Percentiles rank a stretch among this genome's conserved stretches.
These are phyloP conservation scores for Fraxinus sp. DNA, from an alignment of 305 asterid genomes.

Conservation along the genomic window DNA sequence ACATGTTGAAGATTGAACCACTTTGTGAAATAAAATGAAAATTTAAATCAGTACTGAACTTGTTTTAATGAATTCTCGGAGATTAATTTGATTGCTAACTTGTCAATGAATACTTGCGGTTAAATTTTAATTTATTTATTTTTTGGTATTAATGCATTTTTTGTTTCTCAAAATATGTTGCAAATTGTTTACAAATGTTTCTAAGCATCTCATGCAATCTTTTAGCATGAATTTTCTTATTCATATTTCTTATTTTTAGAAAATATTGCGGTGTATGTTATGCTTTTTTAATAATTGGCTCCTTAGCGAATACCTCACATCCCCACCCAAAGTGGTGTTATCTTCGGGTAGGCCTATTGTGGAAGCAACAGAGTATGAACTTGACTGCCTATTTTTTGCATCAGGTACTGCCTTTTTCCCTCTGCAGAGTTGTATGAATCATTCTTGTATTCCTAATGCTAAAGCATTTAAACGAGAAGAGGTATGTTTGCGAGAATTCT, in stretches of 20 bases:
- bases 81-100: background rate
- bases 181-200: background rate
- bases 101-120: background rate
- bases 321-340: background rate
- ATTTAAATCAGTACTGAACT: background rate
- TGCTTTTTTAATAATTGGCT: background rate
- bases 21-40: background rate
- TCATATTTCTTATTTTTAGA: background rate
- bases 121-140: background rate
- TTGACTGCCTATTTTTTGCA: conserved; percentile 19
- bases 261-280: background rate
- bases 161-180: background rate
- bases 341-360: background rate
- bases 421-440: conserved; percentile 91
- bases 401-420: conserved; percentile 92
- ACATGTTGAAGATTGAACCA: conserved; percentile 11
- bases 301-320: background rate
- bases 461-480: conserved; percentile 88
- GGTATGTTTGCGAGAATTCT: conserved; percentile 39
- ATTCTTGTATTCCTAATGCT: conserved; percentile 87
- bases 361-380: background rate
- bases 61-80: background rate
- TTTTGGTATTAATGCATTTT: background rate
- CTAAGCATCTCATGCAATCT: background rate
- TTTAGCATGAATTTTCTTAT: background rate